Evolutionary conservation across 441 rosid species (phyloP).

Genomic region (Eutrema salsugineum): DNA sequence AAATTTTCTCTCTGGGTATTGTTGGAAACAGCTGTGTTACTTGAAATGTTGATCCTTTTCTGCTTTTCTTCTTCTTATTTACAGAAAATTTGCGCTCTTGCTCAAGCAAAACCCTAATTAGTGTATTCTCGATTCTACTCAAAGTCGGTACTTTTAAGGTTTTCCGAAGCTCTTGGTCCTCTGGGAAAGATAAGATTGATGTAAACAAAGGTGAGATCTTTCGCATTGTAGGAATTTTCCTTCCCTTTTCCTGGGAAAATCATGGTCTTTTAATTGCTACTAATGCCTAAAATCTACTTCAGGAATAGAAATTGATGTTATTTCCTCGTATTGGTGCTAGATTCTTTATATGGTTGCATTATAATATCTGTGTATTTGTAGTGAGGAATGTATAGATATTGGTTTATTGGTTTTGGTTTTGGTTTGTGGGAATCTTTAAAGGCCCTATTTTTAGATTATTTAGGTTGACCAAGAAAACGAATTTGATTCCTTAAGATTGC

Average conservation of each 20-base stretch:
- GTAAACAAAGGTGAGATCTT: slow-evolving; percentile 13
- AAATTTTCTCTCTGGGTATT: slow-evolving; percentile 7
- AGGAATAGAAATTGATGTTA: slow-evolving; percentile 24
- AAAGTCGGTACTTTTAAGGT: not conserved
- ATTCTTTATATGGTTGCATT: not conserved
- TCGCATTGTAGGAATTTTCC: not conserved
- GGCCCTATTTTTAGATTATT: not conserved
- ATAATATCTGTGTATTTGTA: slow-evolving; percentile 6
- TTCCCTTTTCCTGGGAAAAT: too few species aligned
- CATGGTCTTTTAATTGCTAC: too few species aligned
- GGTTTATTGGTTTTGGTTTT: not conserved
- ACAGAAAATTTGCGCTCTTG: not conserved
- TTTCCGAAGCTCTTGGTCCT: not conserved
- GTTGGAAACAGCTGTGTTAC: not conserved
- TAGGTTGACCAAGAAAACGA: not conserved
- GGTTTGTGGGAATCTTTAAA: slow-evolving; percentile 6
- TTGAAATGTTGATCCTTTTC: slow-evolving; percentile 9
- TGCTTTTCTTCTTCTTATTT: not conserved
- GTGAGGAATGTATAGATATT: slow-evolving; percentile 35
- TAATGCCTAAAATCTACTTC: not conserved
- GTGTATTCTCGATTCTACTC: slow-evolving; percentile 1
- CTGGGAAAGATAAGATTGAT: not conserved
- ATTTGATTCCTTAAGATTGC: not conserved
- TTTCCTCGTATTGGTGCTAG: slow-evolving; percentile 8
- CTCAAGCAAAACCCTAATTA: slow-evolving; percentile 19